These are phyloP conservation scores for Myxozyma mucilagina DNA, from an alignment of 805 yeast genomes.

Conservation along the genomic window DNA sequence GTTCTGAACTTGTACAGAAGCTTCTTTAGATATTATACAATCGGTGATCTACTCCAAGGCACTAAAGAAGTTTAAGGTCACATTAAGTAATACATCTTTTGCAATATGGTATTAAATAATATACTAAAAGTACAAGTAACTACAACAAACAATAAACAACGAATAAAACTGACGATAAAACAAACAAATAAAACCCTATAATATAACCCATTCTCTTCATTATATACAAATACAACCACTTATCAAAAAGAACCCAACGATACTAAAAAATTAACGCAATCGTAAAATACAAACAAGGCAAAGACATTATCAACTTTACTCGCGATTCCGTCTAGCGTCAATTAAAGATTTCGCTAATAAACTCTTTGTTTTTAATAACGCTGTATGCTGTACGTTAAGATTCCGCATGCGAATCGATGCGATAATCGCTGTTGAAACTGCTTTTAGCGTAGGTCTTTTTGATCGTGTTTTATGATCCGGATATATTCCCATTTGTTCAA, in stretches of 20 bases:
- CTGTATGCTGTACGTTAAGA: constrained; percentile 26
- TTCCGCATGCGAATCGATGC: constrained; percentile 38
- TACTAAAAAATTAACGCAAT: neutral
- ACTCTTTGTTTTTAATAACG: neutral
- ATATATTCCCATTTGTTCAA: constrained; percentile 37
- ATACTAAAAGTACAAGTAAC: neutral
- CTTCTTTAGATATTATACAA: too few relatives aligned
- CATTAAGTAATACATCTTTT: too few relatives aligned
- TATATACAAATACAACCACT: neutral
- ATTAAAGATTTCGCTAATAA: neutral
- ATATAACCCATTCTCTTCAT: neutral
- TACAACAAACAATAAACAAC: neutral
- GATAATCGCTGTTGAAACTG: constrained; percentile 36
- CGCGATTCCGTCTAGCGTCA: neutral
- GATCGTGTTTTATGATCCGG: constrained; percentile 33
- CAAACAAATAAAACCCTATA: neutral
- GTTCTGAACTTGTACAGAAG: too few relatives aligned
- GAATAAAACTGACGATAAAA: neutral
- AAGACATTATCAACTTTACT: neutral
- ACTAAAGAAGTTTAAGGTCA: too few relatives aligned
- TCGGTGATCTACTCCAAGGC: too few relatives aligned
- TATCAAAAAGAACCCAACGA: neutral
- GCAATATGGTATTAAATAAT: too few relatives aligned
- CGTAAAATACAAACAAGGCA: too few relatives aligned
- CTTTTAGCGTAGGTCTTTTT: constrained; percentile 32